Base-by-base conservation (phyloP, 208 protist genomes). In the Acanthamoeba sp. region DNA sequence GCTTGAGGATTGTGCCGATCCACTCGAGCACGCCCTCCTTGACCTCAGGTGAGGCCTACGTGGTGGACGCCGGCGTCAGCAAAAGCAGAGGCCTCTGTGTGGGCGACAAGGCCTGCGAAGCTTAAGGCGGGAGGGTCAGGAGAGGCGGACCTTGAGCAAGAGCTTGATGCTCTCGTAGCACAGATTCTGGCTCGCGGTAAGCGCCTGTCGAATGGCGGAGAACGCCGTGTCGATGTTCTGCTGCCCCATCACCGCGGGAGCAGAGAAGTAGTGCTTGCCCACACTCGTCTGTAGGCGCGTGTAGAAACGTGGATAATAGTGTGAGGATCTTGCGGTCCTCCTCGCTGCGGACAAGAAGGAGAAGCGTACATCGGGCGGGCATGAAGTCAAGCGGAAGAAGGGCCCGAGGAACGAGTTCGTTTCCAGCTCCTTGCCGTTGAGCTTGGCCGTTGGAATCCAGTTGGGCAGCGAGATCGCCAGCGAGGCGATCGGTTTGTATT, bases 371-470 rank as follows among this genome's bases (percentile, higher is more conserved):
- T 93, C 89, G 64, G 89, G 89, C 10, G 69, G 42, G 27, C 59
- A 69, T 7, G 89, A 93, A 57, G 89, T 38, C 22, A 93, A 62
- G 42, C 89, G 89, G 59, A 93, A 82, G 89, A 93, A 93, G 27
- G 89, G 89, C 3, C 89, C 89, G n/a, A 93, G 89, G 69, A 93
- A 93, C 6, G 89, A 93, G 42, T 93, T 93, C 42, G 89, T 93
- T 40, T 93, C 89, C 48, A 93, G 48, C 40, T 93, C 89, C n/a
- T 45, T 52, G 42, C 89, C 89, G 40, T 52, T 93, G 29, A 59
- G 57, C 14, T 93, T 76, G 27, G 40, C 16, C n/a, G 9, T 40
- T 2, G 89, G 89, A 38, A 93, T 59, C 89, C 89, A 93, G 29
- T 82, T 82, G 45, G 89, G 89, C 89, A 93, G 69, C 34, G 64